Conservation (phyloP, 1,284 basidiomycete genomes). For the Microbotryomycetes sp. region DNA sequence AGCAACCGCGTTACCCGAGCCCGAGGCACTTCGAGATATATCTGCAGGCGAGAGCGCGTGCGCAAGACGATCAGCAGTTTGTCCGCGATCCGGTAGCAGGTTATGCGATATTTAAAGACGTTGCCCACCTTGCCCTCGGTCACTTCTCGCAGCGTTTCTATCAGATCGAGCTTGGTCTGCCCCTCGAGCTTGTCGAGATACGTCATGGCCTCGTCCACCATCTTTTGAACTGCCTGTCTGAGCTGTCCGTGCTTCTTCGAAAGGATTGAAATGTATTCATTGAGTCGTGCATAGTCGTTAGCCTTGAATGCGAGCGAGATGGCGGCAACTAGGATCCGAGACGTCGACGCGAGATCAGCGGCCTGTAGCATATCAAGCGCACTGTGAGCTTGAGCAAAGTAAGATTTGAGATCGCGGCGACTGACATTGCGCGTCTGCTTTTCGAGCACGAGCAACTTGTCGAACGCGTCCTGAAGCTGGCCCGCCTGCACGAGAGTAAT, state of each 20-base stretch:
- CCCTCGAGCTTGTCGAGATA: constrained; percentile 69
- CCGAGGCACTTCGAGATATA: constrained; percentile 93
- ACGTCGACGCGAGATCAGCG: constrained; percentile 84
- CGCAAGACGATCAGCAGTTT: background rate
- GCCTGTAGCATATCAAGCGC: constrained; percentile 51
- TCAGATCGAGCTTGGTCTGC: constrained; percentile 74
- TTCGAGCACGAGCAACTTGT: constrained; percentile 81
- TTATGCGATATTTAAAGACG: constrained; percentile 2
- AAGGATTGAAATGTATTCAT: constrained; percentile 62
- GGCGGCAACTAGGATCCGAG: constrained; percentile 69
- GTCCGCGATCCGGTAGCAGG: background rate
- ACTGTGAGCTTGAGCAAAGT: background rate
- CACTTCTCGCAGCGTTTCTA: constrained; percentile 81
- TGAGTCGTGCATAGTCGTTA: constrained; percentile 61
- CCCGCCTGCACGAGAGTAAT: too few relatives aligned
- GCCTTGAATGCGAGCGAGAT: constrained; percentile 66
- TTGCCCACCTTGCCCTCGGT: constrained; percentile 85
- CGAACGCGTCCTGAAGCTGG: constrained; percentile 74
- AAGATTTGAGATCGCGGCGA: constrained; percentile 6
- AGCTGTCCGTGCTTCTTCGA: constrained; percentile 98
- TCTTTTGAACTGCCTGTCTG: constrained; percentile 77
- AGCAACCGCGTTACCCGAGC: constrained; percentile 85
- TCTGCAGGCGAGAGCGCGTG: constrained; percentile 49
- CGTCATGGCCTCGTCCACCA: constrained; percentile 76
- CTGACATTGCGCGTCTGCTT: constrained; percentile 93